Evolutionary conservation across 2,329 filamentous ascomycete species (phyloP).

Genomic region (Sporothrix brasiliensis): DNA sequence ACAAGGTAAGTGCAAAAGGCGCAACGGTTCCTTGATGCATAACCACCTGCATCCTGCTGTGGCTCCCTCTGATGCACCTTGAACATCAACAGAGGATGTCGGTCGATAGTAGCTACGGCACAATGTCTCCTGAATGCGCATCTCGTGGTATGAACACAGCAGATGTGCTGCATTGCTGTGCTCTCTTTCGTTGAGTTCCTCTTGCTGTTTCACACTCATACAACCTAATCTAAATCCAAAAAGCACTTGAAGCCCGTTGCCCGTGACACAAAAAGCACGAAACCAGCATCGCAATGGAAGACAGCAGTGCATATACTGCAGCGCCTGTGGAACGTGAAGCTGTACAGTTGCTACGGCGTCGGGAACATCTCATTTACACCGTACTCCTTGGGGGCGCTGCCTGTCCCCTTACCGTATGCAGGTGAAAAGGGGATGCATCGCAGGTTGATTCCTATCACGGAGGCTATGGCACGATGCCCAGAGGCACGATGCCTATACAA

Average conservation of each 20-base stretch:
- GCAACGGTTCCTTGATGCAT: neutral
- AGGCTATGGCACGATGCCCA: neutral
- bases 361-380: too few relatives aligned
- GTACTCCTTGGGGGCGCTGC: neutral
- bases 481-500: neutral
- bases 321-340: neutral
- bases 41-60: neutral
- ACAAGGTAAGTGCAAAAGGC: neutral
- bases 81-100: neutral
- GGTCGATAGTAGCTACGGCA: neutral
- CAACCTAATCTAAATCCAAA: neutral
- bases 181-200: neutral
- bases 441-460: neutral
- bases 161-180: neutral
- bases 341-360: neutral
- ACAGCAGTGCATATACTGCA: neutral
- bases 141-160: neutral
- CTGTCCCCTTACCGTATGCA: slow-evolving; percentile 7
- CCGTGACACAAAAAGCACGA: neutral
- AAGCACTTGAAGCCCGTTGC: neutral
- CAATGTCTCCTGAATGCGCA: neutral
- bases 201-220: neutral
- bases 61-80: neutral
- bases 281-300: neutral
- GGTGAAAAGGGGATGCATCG: neutral